phyloP scores from a whole-genome alignment of 2,329 filamentous ascomycete genomes.

The Penicillium sp. region DNA sequence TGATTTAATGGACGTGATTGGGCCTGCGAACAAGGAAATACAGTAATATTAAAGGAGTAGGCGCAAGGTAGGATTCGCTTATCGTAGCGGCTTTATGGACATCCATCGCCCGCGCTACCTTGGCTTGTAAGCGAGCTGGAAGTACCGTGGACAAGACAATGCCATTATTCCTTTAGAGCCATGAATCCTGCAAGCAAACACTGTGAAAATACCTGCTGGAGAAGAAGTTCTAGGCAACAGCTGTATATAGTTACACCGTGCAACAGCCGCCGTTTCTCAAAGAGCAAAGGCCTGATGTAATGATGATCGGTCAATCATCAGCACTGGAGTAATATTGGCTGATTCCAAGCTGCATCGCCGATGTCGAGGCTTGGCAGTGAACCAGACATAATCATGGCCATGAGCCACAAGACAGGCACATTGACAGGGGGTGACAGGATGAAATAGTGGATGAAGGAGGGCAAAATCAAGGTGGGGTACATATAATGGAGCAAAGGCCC shows the following conservation, averaged over 20 bases:
- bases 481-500: slow-evolving; percentile 5
- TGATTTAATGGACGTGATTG: background rate
- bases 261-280: background rate
- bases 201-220: background rate
- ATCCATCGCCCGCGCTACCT: background rate
- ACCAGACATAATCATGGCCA: slow-evolving; percentile 1
- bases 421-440: slow-evolving; percentile 14
- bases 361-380: slow-evolving; percentile 8
- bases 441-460: slow-evolving; percentile 9
- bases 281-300: slow-evolving; percentile 22
- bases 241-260: slow-evolving; percentile 12
- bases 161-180: background rate
- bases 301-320: slow-evolving; percentile 16
- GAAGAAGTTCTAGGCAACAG: background rate
- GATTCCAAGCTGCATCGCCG: slow-evolving; percentile 3
- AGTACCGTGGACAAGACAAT: background rate
- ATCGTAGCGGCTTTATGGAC: background rate
- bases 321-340: background rate
- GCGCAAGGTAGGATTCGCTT: background rate
- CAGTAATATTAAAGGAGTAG: background rate
- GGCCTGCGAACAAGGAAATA: background rate
- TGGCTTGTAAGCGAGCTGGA: background rate
- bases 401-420: slow-evolving; percentile 14
- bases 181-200: background rate
- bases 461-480: slow-evolving; percentile 13